Evolutionary conservation across 2,329 filamentous ascomycete genomes (phyloP).

Genomic region (Claviceps monticola): DNA sequence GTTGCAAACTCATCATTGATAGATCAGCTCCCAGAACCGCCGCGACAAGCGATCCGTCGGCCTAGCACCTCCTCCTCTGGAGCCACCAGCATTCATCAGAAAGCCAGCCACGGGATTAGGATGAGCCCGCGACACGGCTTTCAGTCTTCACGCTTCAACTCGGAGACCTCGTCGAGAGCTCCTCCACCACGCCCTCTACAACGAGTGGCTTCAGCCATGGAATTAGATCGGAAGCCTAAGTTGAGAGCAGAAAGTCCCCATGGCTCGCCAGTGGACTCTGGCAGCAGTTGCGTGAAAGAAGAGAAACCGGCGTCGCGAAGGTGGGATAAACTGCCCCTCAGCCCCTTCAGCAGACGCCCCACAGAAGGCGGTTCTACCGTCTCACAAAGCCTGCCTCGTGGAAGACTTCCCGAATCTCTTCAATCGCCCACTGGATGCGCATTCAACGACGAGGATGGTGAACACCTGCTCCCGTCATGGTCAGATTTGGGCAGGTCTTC

Average conservation of each 20-base stretch:
- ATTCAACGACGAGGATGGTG: not conserved
- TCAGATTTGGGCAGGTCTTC: conserved; percentile 14
- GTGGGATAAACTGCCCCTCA: conserved; percentile 9
- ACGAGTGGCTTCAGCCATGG: conserved; percentile 11
- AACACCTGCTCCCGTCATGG: conserved; percentile 2
- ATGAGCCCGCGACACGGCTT: conserved; percentile 9
- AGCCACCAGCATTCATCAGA: not conserved
- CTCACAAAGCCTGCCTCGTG: conserved; percentile 21
- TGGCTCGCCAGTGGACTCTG: conserved; percentile 8
- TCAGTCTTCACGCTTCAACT: conserved; percentile 12
- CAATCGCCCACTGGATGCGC: not conserved
- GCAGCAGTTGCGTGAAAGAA: conserved; percentile 5
- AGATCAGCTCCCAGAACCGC: conserved; percentile 3
- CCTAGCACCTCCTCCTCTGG: conserved; percentile 1
- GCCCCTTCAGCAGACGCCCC: conserved; percentile 14
- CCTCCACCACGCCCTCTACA: conserved; percentile 10
- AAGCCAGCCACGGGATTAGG: not conserved
- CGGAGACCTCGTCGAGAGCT: conserved; percentile 10
- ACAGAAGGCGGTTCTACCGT: conserved; percentile 22
- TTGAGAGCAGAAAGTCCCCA: conserved; percentile 11
- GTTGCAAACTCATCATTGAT: conserved; percentile 2
- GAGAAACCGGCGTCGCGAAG: conserved; percentile 4
- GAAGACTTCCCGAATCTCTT: conserved; percentile 14
- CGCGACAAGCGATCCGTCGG: not conserved
- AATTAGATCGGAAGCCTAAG: conserved; percentile 6